Evolutionary conservation across 1,139 yeast species (phyloP).

Genomic region (Blastobotrys serpentis): DNA sequence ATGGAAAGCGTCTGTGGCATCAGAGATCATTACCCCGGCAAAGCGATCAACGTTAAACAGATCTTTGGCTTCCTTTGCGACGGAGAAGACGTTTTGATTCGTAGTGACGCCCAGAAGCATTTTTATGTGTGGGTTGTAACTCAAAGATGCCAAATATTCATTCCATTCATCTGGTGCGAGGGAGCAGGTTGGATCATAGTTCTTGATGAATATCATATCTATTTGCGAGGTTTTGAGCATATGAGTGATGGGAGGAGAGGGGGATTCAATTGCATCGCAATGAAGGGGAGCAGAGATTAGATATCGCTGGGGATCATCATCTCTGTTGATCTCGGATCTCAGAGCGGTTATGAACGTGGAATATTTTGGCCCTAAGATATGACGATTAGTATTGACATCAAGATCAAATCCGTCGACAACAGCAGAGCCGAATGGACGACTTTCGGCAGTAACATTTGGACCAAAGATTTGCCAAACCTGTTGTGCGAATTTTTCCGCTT

Average conservation of each 20-base stretch:
- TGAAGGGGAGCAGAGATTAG: slow-evolving; percentile 1
- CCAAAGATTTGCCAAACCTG: slow-evolving; percentile 84
- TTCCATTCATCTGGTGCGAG: background rate
- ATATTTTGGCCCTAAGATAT: background rate
- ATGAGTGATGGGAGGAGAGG: background rate
- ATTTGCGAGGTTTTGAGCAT: background rate
- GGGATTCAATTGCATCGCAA: background rate
- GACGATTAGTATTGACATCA: slow-evolving; percentile 56
- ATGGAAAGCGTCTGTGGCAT: slow-evolving; percentile 2
- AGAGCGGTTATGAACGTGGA: background rate
- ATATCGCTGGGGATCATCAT: background rate
- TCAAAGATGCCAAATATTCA: background rate
- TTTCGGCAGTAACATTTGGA: slow-evolving; percentile 54
- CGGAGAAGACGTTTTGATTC: background rate
- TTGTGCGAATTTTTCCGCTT: slow-evolving; percentile 67
- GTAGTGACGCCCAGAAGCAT: background rate
- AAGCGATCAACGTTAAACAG: background rate
- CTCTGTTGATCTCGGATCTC: slow-evolving; percentile 1
- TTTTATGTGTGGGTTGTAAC: background rate
- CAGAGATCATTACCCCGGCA: slow-evolving; percentile 3
- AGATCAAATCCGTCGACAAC: slow-evolving; percentile 69
- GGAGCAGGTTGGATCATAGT: background rate
- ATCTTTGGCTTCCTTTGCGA: background rate
- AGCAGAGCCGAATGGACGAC: slow-evolving; percentile 72
- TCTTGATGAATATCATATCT: background rate